Percentiles rank a stretch among this genome's conserved stretches.
Conservation (phyloP, 75 land plant species). For the Larix kaempferi region DNA sequence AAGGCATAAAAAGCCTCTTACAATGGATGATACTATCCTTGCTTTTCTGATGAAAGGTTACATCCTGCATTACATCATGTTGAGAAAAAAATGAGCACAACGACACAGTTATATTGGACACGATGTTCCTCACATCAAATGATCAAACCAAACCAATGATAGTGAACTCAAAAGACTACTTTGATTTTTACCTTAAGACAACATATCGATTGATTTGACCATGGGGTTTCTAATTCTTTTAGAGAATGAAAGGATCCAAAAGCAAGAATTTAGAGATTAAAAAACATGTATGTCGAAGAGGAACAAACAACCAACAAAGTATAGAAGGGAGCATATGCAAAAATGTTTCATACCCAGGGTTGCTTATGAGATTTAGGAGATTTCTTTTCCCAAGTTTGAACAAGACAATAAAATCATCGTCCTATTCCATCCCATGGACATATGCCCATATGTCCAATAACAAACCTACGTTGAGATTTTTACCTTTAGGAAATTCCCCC, state of each 20-base stretch:
- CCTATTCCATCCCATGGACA: conserved; percentile 39
- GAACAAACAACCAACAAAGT: background rate
- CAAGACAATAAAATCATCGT: conserved; percentile 47
- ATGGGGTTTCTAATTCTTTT: no score
- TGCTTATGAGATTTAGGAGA: conserved; percentile 28
- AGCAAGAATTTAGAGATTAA: no score
- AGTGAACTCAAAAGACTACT: no score
- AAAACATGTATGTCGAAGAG: no score
- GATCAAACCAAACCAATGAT: no score
- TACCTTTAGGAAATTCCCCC: conserved; percentile 60
- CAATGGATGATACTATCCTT: conserved; percentile 15
- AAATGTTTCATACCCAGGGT: background rate
- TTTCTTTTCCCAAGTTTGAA: conserved; percentile 48
- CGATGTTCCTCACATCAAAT: background rate
- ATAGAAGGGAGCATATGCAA: no score
- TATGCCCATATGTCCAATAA: conserved; percentile 59
- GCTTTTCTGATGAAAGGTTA: conserved; percentile 36
- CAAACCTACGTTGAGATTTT: conserved; percentile 43
- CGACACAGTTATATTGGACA: conserved; percentile 19
- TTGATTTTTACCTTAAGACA: no score
- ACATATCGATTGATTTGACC: no score
- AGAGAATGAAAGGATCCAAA: background rate
- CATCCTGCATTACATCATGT: conserved; percentile 59
- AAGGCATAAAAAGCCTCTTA: conserved; percentile 52
- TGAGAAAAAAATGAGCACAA: conserved; percentile 43